Conservation (phyloP, 331 rosid species). For the Telfairia occidentalis region DNA sequence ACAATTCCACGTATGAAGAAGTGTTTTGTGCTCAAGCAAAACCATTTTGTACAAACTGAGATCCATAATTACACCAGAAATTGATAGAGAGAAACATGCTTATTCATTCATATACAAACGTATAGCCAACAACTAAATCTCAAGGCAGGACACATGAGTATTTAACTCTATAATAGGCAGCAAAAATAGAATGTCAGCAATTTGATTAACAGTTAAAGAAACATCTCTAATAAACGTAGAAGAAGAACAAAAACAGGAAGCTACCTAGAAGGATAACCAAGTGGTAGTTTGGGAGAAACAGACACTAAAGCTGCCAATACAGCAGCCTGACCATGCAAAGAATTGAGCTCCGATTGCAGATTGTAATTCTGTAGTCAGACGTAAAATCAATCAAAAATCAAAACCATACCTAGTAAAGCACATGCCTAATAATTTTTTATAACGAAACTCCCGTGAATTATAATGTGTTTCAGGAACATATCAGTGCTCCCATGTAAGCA, state of each 20-base stretch:
- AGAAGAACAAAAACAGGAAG: conserved; percentile 8
- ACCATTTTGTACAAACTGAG: not conserved
- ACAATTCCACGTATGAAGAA: not conserved
- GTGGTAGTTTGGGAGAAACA: conserved; percentile 79
- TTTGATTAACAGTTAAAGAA: not conserved
- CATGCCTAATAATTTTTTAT: not conserved
- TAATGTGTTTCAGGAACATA: not conserved
- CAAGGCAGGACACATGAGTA: not conserved
- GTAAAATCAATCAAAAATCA: conserved; percentile 12
- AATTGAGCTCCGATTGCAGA: conserved; percentile 73
- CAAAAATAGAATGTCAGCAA: not conserved
- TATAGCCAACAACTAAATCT: not conserved
- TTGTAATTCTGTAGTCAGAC: conserved; percentile 52
- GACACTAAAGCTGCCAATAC: conserved; percentile 87
- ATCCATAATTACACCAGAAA: not conserved
- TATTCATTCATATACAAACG: not conserved
- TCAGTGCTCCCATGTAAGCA: not conserved
- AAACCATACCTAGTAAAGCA: not conserved
- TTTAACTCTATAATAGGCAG: not conserved
- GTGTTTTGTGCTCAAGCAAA: not conserved
- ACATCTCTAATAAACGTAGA: not conserved
- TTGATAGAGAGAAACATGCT: not conserved
- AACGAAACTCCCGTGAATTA: not conserved
- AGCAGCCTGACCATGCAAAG: conserved; percentile 89
- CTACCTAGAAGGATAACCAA: conserved; percentile 94